Base-by-base conservation (phyloP, 2,329 filamentous ascomycete genomes). In the Paracoccidioides lutzii region DNA sequence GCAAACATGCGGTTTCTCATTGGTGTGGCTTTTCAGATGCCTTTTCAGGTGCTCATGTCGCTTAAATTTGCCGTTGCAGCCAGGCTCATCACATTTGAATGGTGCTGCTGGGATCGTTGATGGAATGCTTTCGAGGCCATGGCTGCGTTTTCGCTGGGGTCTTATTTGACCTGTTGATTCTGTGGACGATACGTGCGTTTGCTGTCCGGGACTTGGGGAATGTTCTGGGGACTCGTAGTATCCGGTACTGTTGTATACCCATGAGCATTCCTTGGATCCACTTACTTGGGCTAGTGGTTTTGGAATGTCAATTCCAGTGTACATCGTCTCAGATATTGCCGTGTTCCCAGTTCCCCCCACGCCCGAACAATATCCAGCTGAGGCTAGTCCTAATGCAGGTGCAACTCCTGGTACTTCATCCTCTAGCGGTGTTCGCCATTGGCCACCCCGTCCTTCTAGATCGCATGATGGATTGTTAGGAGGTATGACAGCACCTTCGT, bases 11-110 rank as follows among this genome's bases (percentile, higher is more conserved):
- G 69, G 69, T 61, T 72, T 72, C 52, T 73, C 70, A 57, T 72
- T 70, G 37, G 73, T 73, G 55, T 76, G 74, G 14, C 69, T 76
- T 62, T 71, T 73, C 65, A 73, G 71, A 60, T 78, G 76, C 9
- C 75, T 65, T 64, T 76, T 76, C 15, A 77, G 64, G 56, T 77
- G 75, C 59, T 78, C 75, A 57, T 75, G 73, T 50, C 76, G 64
- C 65, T 75, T 74, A 62, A 78, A 78, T 4, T 70, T 70, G 6
- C 71, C 71, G 55, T 69, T 69, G 60, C 75, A 76, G 6, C 71
- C 72, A 1, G 69, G 67, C 49, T 71, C 68, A 43, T 69, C 67
- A 65, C 75, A 72, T 59, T 68, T 66, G 61, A 73, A 71, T 38
- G 70, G 68, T 2, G 75, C 67, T 63, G 71, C 67, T 52, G 69